These are phyloP conservation scores for Trypethelium eluteriae DNA, from an alignment of 495 filamentous ascomycete species.

Conservation along the genomic window DNA sequence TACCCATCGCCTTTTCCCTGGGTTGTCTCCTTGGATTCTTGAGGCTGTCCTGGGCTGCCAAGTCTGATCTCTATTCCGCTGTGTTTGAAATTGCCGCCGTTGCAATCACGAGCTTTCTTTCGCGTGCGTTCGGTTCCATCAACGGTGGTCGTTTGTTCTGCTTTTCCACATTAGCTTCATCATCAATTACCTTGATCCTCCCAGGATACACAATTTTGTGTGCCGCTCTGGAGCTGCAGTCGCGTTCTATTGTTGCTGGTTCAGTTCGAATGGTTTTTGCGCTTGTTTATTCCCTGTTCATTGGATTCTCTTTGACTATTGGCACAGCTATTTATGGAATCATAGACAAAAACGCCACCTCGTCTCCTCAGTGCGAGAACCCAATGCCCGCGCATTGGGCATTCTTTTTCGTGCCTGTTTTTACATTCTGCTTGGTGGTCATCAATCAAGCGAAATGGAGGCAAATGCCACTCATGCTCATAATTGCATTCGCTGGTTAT, in stretches of 20 bases:
- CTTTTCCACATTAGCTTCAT: constrained; percentile 15
- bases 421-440: constrained; percentile 8
- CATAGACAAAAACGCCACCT: constrained; percentile 14
- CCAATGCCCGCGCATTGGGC: constrained; percentile 11
- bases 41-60: neutral
- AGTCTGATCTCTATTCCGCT: constrained; percentile 8
- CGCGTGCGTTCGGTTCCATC: constrained; percentile 13
- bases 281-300: constrained; percentile 18
- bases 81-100: constrained; percentile 13
- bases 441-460: neutral
- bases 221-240: constrained; percentile 15
- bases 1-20: constrained; percentile 15
- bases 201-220: constrained; percentile 13
- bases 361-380: constrained; percentile 11
- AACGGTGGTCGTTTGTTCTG: constrained; percentile 13
- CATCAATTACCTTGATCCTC: constrained; percentile 18
- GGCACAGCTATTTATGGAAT: constrained; percentile 15
- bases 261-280: constrained; percentile 16
- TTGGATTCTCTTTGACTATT: constrained; percentile 17
- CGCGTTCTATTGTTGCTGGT: constrained; percentile 11
- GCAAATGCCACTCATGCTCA: constrained; percentile 14
- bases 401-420: constrained; percentile 16
- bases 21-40: constrained; percentile 14
- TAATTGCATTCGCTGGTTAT: constrained; percentile 14
- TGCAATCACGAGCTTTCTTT: constrained; percentile 9